Base-by-base conservation (phyloP, 345 rosid species). In the Atalantia buxifolia region DNA sequence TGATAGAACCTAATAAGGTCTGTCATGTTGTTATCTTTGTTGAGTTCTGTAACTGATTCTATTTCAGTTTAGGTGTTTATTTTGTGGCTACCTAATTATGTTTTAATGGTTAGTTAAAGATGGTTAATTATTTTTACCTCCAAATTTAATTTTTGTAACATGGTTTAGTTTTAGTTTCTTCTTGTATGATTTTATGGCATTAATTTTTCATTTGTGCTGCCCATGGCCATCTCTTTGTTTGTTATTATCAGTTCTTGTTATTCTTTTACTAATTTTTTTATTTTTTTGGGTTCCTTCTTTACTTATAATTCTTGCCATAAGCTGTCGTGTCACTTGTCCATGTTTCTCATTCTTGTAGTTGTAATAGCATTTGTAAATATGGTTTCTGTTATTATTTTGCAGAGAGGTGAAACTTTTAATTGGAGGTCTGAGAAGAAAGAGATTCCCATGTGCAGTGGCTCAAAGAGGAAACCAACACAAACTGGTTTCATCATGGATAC, bases 371-470 rank as follows among this genome's bases (percentile, higher is more conserved):
- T 81, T 79, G 77, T 89, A 67, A 79, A 38, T 66, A 16, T 79
- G 80, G 40, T 74, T 40, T 71, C 18, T 75, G 53, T 59, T 70
- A 22, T 42, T 62, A 68, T 75, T 71, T 74, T 81, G 79, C 74
- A 74, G 87, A 71, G 69, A 56, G 33, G 72, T 36, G 13, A 35
- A 16, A 27, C 62, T 56, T 66, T 69, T 65, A 7, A 38, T 77
- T 28, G 68, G 76, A 45, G 62, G 56, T 63, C 53, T 8, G n/a
- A 77, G 38, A 66, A 69, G 42, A 66, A 59, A 62, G 31, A 24
- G 36, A 50, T 62, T 70, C 69, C 80, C 70, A 86, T 83, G 92
- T 89, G 90, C 88, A 81, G 86, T 76, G 82, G 80, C 48, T 74
- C 86, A 8, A 81, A 84, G 66, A 77, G 77, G 78, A 86, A 83